phyloP scores from a whole-genome alignment of 306 rosid genomes.

The Quillaja saponaria region DNA sequence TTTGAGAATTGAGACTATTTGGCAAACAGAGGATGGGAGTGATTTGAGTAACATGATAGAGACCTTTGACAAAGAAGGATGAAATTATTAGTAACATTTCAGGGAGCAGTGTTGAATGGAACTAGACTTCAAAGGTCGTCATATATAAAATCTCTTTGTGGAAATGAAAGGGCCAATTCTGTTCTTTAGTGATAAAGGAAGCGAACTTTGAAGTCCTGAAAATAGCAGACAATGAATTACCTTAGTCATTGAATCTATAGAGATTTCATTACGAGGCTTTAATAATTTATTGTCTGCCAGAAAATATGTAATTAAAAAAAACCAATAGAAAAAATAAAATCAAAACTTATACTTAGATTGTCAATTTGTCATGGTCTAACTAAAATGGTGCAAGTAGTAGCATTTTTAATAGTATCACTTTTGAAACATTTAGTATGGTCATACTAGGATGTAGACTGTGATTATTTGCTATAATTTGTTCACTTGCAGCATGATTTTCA shows the following conservation, averaged over 20 bases:
- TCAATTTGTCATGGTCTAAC: too few relatives aligned
- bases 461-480: too few relatives aligned
- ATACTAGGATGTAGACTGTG: background rate
- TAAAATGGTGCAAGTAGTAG: constrained; percentile 9
- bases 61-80: constrained; percentile 1
- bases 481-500: too few relatives aligned
- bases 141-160: constrained; percentile 23
- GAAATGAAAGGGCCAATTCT: background rate
- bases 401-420: constrained; percentile 3
- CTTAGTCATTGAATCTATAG: background rate
- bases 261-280: too few relatives aligned
- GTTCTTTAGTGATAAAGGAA: constrained; percentile 10
- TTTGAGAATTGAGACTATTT: background rate
- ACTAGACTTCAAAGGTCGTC: background rate
- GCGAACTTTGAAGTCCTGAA: background rate
- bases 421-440: constrained; percentile 2
- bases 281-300: too few relatives aligned
- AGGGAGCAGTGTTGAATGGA: constrained; percentile 9
- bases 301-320: background rate
- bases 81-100: background rate
- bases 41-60: background rate
- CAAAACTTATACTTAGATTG: background rate
- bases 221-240: background rate
- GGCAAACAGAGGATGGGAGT: background rate
- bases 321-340: background rate